Evolutionary conservation across 2,329 filamentous ascomycete species (phyloP), one percentile per base, ranked within the genome.

Genomic region (Aspergillus versicolor): DNA sequence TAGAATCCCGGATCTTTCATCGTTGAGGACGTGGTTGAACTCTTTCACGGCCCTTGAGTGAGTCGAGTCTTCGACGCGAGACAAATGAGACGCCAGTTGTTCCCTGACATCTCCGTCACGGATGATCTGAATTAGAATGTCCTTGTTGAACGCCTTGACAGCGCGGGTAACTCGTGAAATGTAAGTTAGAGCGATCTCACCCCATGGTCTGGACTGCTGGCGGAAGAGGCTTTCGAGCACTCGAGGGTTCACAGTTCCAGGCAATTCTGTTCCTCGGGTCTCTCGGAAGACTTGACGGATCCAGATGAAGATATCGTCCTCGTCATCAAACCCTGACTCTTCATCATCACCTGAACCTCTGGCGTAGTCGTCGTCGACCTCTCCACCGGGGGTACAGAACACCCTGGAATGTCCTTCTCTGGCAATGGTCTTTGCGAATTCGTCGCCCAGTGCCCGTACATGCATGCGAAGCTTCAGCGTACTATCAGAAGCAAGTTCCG

Each of bases 1-100:
- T 0, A 81, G 76, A 0, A 68, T 75, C 0, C 74, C 75, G 0
- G 70, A 64, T 1, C 76, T 67, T 65, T 86, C 83, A 3, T 84
- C 75, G 0, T 73, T 41, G 0, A 88, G 63, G 6, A 56, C 46
- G 3, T 40, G 15, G 0, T 27, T 17, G 12, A 51, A 51, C 8
- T 40, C 40, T 1, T 30, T 8, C 5, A 15, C 45, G 5, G 51
- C 51, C 12, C n/a, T 37, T 3, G 15, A 7, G 13, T 38, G 22
- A 3, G 46, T 21, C 5, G 13, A 17, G 17, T 37, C 38, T 30
- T 51, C n/a, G 3, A n/a, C 7, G 5, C 24, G 40, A 3, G 3
- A 1, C 15, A 56, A 3, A 1, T 32, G 46, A 9, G 11, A 9
- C 21, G 7, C 9, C 4, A 56, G 15, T 6, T 32, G 45, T 6